Conservation (phyloP, 768 basidiomycete genomes). For the Mycena capillaripes region DNA sequence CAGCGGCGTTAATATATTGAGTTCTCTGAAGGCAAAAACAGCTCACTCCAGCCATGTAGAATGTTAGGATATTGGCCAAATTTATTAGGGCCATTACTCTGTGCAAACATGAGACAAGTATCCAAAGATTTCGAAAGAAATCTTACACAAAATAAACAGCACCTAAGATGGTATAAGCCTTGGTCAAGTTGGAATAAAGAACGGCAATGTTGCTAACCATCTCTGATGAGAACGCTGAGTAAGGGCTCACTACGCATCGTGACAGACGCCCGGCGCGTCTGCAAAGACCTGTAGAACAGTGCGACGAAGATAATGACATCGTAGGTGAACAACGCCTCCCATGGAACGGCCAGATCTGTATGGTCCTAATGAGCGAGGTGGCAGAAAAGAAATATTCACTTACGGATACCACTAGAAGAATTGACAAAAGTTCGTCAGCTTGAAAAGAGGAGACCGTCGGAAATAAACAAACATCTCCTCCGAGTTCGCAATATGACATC, state of each 20-base stretch:
- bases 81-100: slow-evolving; percentile 28
- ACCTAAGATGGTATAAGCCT: not conserved
- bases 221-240: slow-evolving; percentile 20
- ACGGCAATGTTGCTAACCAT: not conserved
- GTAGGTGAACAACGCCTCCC: slow-evolving; percentile 28
- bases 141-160: slow-evolving; percentile 27
- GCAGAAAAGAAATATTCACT: not conserved
- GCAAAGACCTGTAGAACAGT: slow-evolving; percentile 25
- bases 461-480: not conserved
- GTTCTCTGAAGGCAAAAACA: too few relatives aligned
- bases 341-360: slow-evolving; percentile 27
- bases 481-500: slow-evolving; percentile 26
- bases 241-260: not conserved
- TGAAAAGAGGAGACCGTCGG: not conserved
- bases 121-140: not conserved
- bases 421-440: not conserved
- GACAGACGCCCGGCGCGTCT: not conserved
- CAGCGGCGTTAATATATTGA: not conserved
- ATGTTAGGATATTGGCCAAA: slow-evolving; percentile 31
- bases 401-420: not conserved
- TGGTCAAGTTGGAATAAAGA: not conserved
- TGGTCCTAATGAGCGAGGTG: not conserved
- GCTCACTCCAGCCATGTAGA: slow-evolving; percentile 9
- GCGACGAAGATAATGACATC: slow-evolving; percentile 11
- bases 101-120: not conserved